Conservation (phyloP, 2,329 filamentous ascomycete species). For the Cercospora brassicicola region DNA sequence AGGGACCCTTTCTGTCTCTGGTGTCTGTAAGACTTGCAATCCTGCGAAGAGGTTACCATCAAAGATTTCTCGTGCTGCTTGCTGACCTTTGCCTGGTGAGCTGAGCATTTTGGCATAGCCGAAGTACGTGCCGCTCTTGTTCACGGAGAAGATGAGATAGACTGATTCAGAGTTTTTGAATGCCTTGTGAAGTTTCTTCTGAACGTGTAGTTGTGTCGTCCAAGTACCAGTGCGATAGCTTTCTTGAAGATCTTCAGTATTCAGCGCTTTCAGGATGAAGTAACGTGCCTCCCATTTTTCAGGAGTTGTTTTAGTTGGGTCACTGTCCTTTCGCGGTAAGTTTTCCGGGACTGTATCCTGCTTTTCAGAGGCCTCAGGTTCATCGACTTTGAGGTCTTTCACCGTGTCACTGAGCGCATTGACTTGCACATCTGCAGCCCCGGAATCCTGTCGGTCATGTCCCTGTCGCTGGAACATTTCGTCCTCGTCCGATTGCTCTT, state of each 20-base stretch:
- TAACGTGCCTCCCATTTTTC: conserved; percentile 58
- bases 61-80: conserved; percentile 40
- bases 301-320: not conserved
- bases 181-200: conserved; percentile 73
- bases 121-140: conserved; percentile 96
- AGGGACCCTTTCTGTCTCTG: conserved; percentile 73
- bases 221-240: conserved; percentile 83
- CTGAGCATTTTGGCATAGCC: conserved; percentile 91
- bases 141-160: conserved; percentile 90
- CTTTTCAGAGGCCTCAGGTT: not conserved
- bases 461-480: not conserved
- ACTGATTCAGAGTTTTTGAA: conserved; percentile 80
- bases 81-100: conserved; percentile 55
- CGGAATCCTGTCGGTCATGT: not conserved
- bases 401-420: not conserved
- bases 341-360: not conserved
- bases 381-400: not conserved
- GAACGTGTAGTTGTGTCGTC: conserved; percentile 93
- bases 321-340: not conserved
- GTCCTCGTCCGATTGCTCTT: conserved; percentile 31
- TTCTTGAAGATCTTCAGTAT: conserved; percentile 81
- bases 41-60: conserved; percentile 58
- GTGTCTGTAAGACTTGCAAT: conserved; percentile 63
- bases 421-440: not conserved
- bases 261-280: conserved; percentile 90